Conservation (phyloP, 169 alveolate genomes). For the Plasmodium falciparum region DNA sequence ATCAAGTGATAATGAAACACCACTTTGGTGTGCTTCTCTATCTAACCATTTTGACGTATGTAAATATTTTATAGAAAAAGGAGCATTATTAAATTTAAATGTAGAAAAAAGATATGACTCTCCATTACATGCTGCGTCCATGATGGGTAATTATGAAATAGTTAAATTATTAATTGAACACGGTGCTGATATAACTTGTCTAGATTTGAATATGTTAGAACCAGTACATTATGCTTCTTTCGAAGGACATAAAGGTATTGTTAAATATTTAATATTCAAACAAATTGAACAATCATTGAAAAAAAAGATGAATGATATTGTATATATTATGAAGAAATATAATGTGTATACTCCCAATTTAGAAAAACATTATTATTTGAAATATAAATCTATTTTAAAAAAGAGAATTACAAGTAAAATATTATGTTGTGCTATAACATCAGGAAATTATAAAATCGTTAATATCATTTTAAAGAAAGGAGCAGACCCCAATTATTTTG, state of each 20-base stretch:
- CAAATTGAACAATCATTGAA: constrained; percentile 39
- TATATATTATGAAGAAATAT: constrained; percentile 40
- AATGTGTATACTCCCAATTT: constrained; percentile 33
- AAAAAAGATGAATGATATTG: constrained; percentile 30
- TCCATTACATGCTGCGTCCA: constrained; percentile 85
- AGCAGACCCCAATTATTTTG: constrained; percentile 67
- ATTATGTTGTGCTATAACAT: constrained; percentile 60
- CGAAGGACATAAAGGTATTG: constrained; percentile 76
- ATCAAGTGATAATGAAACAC: constrained; percentile 57
- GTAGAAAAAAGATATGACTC: constrained; percentile 45
- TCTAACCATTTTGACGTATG: constrained; percentile 51
- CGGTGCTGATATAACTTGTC: constrained; percentile 76
- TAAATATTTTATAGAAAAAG: constrained; percentile 33
- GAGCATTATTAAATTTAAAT: constrained; percentile 30
- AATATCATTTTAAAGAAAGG: constrained; percentile 55
- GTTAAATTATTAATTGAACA: constrained; percentile 70
- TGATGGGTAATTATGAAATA: constrained; percentile 77
- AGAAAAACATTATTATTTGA: constrained; percentile 29
- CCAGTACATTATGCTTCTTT: constrained; percentile 68
- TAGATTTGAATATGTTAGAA: constrained; percentile 39
- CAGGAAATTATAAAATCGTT: constrained; percentile 47
- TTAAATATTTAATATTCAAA: constrained; percentile 32
- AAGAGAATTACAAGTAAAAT: constrained; percentile 43
- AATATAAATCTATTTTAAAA: constrained; percentile 55
- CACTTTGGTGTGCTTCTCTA: constrained; percentile 74